Base-by-base conservation (phyloP, 2,329 filamentous ascomycete genomes). In the Aspergillus sp. region DNA sequence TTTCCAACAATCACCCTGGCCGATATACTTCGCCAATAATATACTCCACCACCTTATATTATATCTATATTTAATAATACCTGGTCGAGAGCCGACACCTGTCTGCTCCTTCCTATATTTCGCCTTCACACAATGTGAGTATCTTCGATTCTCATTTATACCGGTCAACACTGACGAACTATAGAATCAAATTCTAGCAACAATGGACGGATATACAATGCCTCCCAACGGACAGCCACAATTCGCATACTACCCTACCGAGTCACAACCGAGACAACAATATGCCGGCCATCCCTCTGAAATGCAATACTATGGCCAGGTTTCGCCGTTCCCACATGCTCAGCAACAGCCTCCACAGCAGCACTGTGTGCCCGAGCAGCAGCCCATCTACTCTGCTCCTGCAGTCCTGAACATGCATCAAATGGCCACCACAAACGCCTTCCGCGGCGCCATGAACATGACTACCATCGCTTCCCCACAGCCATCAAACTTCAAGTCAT, bases 181-280 rank as follows among this genome's bases (percentile, higher is more conserved):
- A 12, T 21, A 46, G 45, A 56, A 43, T 46, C 37, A 57, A 46
- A 6, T 37, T 56, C 27, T 56, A 58, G 45, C 50, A 46, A 37
- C 62, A 79, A 91, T 91, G 89, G 88, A 90, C 70, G 76, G 84
- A 83, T 82, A 82, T 68, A 72, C 77, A 62, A 77, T 81, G 69
- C 77, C 78, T 70, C 72, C 76, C 58, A 63, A 77, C 66, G 86
- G 83, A 61, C 88, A 90, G 77, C 85, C 87, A 64, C 81, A 90
- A 58, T 96, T 92, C 82, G 93, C 90, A 84, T 95, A 93, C 82
- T 96, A 93, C 81, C 88, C 86, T 64, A 90, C 95, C 67, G 83
- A 88, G 74, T 81, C 86, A 62, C 89, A 92, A 73, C 83, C 84
- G 69, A 84, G 87, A 70, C 89, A 90, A 71, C 88, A 93, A 77